Conservation (phyloP, 257 asterid species). For the Penstemon davidsonii region DNA sequence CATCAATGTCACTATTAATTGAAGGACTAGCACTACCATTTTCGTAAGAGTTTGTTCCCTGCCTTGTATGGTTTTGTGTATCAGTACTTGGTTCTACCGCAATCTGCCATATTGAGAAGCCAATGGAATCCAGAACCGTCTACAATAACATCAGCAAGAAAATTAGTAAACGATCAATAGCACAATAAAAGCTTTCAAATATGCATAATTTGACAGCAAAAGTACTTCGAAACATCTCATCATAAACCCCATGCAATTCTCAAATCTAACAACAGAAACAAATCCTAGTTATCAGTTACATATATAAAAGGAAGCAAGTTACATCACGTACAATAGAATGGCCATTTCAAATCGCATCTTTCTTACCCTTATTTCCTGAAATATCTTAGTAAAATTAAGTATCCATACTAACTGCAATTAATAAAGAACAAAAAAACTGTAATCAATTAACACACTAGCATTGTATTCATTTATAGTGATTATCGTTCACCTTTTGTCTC, state of each 20-base stretch:
- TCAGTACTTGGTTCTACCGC: slow-evolving; percentile 64
- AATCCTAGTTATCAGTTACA: neutral
- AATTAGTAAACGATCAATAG: slow-evolving; percentile 12
- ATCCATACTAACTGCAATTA: too few species aligned
- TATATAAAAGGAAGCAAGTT: too few species aligned
- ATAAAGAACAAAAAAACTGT: neutral
- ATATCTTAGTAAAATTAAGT: too few species aligned
- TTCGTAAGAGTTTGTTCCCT: slow-evolving; percentile 36
- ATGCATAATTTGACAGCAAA: neutral
- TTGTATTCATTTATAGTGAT: neutral
- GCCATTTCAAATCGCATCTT: too few species aligned
- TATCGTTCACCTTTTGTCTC: slow-evolving; percentile 66
- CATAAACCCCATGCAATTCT: neutral
- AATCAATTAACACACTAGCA: neutral
- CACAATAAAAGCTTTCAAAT: neutral
- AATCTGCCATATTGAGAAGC: slow-evolving; percentile 87
- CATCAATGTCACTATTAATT: slow-evolving; percentile 36
- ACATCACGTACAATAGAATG: too few species aligned
- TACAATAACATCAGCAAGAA: slow-evolving; percentile 38
- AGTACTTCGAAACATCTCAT: neutral
- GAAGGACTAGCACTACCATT: slow-evolving; percentile 52
- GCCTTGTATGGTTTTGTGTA: slow-evolving; percentile 24
- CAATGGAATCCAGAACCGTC: slow-evolving; percentile 74
- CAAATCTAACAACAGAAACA: neutral
- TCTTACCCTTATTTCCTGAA: too few species aligned